Evolutionary conservation across 2,329 filamentous ascomycete genomes (phyloP), one percentile per base, ranked within the genome.

Genomic region (Colletotrichum melonis): DNA sequence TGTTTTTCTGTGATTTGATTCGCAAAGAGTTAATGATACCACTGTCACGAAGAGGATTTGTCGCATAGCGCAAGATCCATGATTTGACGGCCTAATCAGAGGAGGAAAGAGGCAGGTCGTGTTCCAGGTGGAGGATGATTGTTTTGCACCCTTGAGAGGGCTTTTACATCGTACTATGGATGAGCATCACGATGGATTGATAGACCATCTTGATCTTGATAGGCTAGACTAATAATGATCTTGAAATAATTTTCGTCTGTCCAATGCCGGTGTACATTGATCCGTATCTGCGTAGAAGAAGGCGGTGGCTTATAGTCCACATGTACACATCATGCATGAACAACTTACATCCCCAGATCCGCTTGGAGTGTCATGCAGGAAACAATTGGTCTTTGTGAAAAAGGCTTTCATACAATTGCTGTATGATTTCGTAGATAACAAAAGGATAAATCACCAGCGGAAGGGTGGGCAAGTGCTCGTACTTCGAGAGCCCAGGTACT

Each of bases 21-120:
- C 56, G 70, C 52, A 42, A 63, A 65, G 60, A 65, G 67, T 62
- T 57, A 63, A 70, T 73, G 71, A 73, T 73, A 73, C 71, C 71
- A 73, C 60, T 60, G 42, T 71, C 60, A 71, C 59, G 67, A 65
- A 32, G 59, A 55, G 57, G 42, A 58, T 57, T 64, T 63, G 35
- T 62, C 56, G 60, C 67, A 66, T 60, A 64, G 60, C 6, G 32
- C n/a, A 66, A 66, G 42, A 66, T 55, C 56, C 57, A 62, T 57
- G 52, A 57, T 30, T 46, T 54, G 26, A 60, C 67, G 55, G 67
- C 60, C 22, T 26, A 46, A 16, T n/a, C 19, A 12, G 16, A 19
- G 12, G 24, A 57, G 32, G 63, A 57, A 26, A 16, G 42, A 28
- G 28, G 22, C 28, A 35, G 19, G 60, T 22, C 35, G 30, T 64